Conservation (phyloP, 1,284 basidiomycete species). For the Xerocomus minutiporus region DNA sequence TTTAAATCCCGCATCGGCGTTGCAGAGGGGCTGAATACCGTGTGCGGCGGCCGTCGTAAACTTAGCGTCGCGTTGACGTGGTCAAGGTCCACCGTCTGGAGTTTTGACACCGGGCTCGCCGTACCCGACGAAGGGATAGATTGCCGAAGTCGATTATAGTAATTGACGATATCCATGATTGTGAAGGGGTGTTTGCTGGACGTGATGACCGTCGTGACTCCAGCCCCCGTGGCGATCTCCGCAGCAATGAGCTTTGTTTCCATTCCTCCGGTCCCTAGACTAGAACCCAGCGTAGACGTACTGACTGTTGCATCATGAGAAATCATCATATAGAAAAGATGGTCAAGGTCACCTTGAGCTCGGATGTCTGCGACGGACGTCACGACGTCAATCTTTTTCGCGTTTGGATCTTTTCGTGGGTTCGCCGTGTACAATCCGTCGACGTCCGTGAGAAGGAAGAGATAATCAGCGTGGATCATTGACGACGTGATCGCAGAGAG, state of each 20-base stretch:
- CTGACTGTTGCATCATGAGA: slow-evolving; percentile 55
- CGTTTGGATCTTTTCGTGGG: slow-evolving; percentile 83
- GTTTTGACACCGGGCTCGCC: slow-evolving; percentile 35
- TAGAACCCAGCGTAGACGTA: slow-evolving; percentile 87
- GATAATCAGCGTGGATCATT: slow-evolving; percentile 96
- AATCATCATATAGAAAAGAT: neutral
- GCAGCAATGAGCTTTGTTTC: slow-evolving; percentile 98
- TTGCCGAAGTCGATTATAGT: slow-evolving; percentile 46
- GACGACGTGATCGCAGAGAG: slow-evolving; percentile 94
- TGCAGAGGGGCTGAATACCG: slow-evolving; percentile 76
- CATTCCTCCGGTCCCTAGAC: slow-evolving; percentile 97
- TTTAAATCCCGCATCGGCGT: slow-evolving; percentile 86
- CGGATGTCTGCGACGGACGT: slow-evolving; percentile 80
- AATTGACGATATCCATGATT: slow-evolving; percentile 81
- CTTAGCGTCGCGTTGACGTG: slow-evolving; percentile 20
- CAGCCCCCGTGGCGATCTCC: slow-evolving; percentile 93
- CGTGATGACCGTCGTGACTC: slow-evolving; percentile 91
- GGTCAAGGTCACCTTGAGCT: slow-evolving; percentile 58
- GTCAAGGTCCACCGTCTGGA: slow-evolving; percentile 28
- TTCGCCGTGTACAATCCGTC: slow-evolving; percentile 96
- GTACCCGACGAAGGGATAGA: slow-evolving; percentile 37
- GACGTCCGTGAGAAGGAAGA: slow-evolving; percentile 96
- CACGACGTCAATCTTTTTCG: slow-evolving; percentile 79
- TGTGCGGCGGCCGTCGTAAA: slow-evolving; percentile 68
- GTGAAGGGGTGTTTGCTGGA: slow-evolving; percentile 77